These are phyloP conservation scores for Lanmaoa rubissima DNA, from an alignment of 768 basidiomycete species.

Conservation along the genomic window DNA sequence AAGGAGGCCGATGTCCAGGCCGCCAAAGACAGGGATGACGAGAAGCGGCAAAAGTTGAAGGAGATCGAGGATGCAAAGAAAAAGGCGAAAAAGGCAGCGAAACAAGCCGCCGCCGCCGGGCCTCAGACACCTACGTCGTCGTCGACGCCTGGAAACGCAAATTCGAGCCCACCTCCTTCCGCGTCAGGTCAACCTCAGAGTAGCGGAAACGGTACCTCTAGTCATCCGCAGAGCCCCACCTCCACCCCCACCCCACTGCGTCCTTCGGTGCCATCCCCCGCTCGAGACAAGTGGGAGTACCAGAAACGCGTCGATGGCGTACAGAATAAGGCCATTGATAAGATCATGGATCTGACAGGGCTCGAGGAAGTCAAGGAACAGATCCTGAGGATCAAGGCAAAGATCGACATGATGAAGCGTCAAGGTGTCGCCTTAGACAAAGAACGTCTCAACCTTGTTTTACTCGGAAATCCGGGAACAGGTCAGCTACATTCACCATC, in stretches of 20 bases:
- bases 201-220: neutral
- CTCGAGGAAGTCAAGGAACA: constrained; percentile 62
- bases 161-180: neutral
- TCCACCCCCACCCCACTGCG: neutral
- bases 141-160: neutral
- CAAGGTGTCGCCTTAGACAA: constrained; percentile 49
- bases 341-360: constrained; percentile 64
- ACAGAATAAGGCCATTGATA: constrained; percentile 51
- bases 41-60: constrained; percentile 8
- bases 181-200: constrained; percentile 1
- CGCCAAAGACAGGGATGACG: constrained; percentile 12
- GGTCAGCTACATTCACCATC: constrained; percentile 55
- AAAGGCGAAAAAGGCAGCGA: constrained; percentile 4
- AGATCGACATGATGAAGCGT: constrained; percentile 45
- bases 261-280: constrained; percentile 11
- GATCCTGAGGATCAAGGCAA: constrained; percentile 54
- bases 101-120: neutral
- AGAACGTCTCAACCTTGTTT: constrained; percentile 58
- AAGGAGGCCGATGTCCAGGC: constrained; percentile 8
- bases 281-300: constrained; percentile 16
- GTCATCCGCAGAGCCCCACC: neutral
- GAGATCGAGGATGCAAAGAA: constrained; percentile 13
- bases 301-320: constrained; percentile 53
- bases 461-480: constrained; percentile 73
- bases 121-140: neutral